Percentiles rank a stretch among this genome's conserved stretches.
Conservation (phyloP, 176 grass and related monocot species). For the Tuctoria greenei region DNA sequence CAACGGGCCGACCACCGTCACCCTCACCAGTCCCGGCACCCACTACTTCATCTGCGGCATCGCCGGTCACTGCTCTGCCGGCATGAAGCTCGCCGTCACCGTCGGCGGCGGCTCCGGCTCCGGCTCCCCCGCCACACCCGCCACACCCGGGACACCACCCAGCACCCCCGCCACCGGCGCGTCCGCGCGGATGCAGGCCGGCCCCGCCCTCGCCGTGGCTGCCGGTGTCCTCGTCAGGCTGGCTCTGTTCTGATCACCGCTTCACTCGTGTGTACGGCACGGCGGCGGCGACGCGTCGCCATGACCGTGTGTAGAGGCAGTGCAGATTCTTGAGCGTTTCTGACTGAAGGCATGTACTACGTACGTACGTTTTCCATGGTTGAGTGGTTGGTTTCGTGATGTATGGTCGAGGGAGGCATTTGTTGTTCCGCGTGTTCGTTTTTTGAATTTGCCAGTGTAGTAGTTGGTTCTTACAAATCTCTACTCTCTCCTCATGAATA, state of each 20-base stretch:
- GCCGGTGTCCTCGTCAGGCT: constrained; percentile 41
- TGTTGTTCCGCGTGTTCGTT: not conserved
- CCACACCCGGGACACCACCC: not conserved
- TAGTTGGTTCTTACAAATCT: constrained; percentile 11
- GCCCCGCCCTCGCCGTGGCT: constrained; percentile 1
- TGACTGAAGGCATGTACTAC: constrained; percentile 18
- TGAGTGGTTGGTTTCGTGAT: constrained; percentile 6
- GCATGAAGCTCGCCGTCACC: constrained; percentile 74
- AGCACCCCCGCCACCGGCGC: not conserved
- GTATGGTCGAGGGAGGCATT: constrained; percentile 2
- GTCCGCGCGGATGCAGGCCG: constrained; percentile 10
- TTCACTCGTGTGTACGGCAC: too few species aligned
- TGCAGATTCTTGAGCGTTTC: constrained; percentile 33
- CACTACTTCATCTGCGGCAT: constrained; percentile 77
- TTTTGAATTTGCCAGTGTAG: not conserved
- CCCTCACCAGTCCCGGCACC: constrained; percentile 35
- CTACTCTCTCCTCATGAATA: not conserved
- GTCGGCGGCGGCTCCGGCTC: constrained; percentile 37
- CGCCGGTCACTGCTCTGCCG: constrained; percentile 43
- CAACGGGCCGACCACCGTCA: constrained; percentile 38
- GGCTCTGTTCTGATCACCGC: constrained; percentile 43
- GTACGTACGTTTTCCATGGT: constrained; percentile 13
- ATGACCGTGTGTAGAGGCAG: constrained; percentile 33
- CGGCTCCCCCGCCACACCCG: not conserved
- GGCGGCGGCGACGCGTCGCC: not conserved